Evolutionary conservation across 1,139 yeast species (phyloP), one percentile per base, ranked within the genome.

Genomic region (Saccharomyces hybrid): DNA sequence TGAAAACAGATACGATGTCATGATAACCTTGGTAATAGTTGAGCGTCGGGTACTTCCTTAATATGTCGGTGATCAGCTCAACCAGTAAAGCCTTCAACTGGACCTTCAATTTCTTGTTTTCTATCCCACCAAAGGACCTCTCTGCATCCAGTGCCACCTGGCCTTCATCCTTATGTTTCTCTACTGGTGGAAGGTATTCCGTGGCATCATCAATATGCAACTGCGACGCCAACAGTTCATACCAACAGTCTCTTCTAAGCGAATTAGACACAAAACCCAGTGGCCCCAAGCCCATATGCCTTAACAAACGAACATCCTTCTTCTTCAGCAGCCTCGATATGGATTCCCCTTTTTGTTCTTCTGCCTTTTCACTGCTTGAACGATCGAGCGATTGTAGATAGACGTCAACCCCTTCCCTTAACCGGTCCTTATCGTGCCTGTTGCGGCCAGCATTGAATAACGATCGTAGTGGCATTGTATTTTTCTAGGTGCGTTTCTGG

Each of bases 1-100:
- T 71, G n/a, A 88, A 73, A 8, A 87, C 77, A 51, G 88, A 79
- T 1, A 90, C 91, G 41, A 91, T 75, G 65, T 93, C 98, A 70
- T 93, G 98, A 66, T 80, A 89, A 0, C 99, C 99, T 70, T 93
- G 99, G 67, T 89, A 93, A 69, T 93, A 93, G 56, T 81, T 75
- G 48, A 91, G 73, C 8, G 70, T 63, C 0, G 91, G 91, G 61
- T 85, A 75, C 32, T 76, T 76, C 32, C 89, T 70, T 26, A 93
- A 73, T 1, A 89, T 74, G 27, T 76, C 73, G 11, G 79, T 70
- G 7, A 90, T 79, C 31, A 87, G 63, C 13, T 70, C 70, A 9
- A 71, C 70, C 42, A 88, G 72, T 26, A 77, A 64, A 5, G 66
- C 67, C 60, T 81, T 78, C 55, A 76, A 61, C 3, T 48, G 55